Base-by-base conservation (phyloP, 2,329 filamentous ascomycete species). In the Chlorencoelia australis region DNA sequence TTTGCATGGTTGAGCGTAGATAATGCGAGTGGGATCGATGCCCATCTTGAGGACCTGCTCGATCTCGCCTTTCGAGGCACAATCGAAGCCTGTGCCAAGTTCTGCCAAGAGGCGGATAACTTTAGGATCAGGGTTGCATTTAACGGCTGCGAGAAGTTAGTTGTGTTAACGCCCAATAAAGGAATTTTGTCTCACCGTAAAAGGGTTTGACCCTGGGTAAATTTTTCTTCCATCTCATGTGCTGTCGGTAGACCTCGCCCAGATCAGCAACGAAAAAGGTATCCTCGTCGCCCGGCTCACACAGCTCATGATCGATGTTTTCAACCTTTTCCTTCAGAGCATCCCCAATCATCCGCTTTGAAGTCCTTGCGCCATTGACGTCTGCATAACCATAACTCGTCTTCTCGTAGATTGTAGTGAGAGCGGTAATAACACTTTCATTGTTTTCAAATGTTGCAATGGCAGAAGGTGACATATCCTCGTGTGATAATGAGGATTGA, bases 1-100 rank as follows among this genome's bases (percentile, higher is more conserved):
- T 78, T 98, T 98, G 82, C 91, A 96, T 38, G 91, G 91, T 67
- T 98, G 91, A 33, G 91, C 91, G 58, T 96, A 98, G 65, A 98
- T 95, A 69, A 98, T 93, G 60, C 89, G 87, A 48, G 79, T 75
- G 9, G 91, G 84, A 56, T 84, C 79, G 49, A 94, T 73, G 51
- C 87, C 88, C 59, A 88, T 74, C 55, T 73, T 70, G 36, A 96
- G 71, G 44, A 95, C 82, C 61, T 88, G 79, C 61, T 98, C 88
- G 52, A 98, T 95, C 67, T 98, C 91, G 48, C 80, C 73, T 74
- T 96, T 96, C 63, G 89, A 96, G 46, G 91, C 91, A 64, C 91
- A 98, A 65, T 98, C 91, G 61, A 98, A 98, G 54, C 91, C 91
- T 47, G 86, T 88, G 55, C 89, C 91, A 47, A 98, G 73, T 50